A percentile compares a stretch with the other conserved stretches of the same genome.
These are phyloP conservation scores for Wickerhamomyces bovis DNA, from an alignment of 805 yeast species.

Conservation along the genomic window DNA sequence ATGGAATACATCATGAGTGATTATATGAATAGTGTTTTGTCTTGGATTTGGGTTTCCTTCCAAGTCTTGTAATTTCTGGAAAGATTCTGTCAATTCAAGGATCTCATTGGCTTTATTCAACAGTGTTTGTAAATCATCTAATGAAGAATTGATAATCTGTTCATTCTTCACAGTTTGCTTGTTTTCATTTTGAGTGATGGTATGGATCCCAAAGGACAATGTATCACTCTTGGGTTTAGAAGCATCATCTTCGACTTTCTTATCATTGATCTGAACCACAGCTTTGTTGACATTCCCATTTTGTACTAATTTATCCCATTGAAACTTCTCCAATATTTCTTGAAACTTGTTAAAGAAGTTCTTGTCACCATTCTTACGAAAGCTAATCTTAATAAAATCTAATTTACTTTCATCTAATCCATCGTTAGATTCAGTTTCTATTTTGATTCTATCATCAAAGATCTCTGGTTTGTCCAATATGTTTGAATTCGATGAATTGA, in stretches of 20 bases:
- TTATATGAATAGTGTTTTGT: slow-evolving; percentile 13
- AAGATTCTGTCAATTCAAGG: slow-evolving; percentile 41
- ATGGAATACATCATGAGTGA: slow-evolving; percentile 10
- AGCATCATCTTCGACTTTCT: not conserved
- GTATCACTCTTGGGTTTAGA: slow-evolving; percentile 4
- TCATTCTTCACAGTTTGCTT: slow-evolving; percentile 52
- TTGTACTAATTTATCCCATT: slow-evolving; percentile 39
- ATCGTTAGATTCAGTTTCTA: slow-evolving; percentile 28
- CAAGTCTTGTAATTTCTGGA: slow-evolving; percentile 24
- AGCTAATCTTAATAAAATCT: slow-evolving; percentile 58
- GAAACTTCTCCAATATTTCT: slow-evolving; percentile 39
- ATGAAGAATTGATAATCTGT: slow-evolving; percentile 54
- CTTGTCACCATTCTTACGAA: slow-evolving; percentile 64
- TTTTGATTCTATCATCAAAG: slow-evolving; percentile 27
- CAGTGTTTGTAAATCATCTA: slow-evolving; percentile 70
- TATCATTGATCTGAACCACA: slow-evolving; percentile 6
- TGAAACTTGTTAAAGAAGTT: slow-evolving; percentile 43
- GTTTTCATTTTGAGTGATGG: slow-evolving; percentile 54
- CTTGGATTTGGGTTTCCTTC: slow-evolving; percentile 3
- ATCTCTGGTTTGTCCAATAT: slow-evolving; percentile 19
- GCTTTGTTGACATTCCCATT: slow-evolving; percentile 28
- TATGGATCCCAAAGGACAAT: slow-evolving; percentile 59
- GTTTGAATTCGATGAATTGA: slow-evolving; percentile 20
- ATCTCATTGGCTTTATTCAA: slow-evolving; percentile 77
- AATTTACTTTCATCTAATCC: slow-evolving; percentile 14